These are phyloP conservation scores for Heterobasidion annosum DNA, from an alignment of 1,284 basidiomycete species.

Conservation along the genomic window DNA sequence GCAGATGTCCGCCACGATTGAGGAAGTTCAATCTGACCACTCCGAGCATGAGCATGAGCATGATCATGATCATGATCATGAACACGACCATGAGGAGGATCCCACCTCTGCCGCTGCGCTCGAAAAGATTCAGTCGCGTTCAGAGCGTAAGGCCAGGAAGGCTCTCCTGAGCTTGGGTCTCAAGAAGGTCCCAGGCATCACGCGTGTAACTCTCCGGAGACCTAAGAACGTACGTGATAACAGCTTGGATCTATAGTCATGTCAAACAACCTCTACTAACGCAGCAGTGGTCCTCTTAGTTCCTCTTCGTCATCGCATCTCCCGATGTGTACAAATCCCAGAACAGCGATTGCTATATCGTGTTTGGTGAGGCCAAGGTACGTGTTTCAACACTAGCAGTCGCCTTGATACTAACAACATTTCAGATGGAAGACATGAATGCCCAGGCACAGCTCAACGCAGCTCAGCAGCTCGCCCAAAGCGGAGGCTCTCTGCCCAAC, in stretches of 20 bases:
- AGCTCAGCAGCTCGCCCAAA: constrained; percentile 73
- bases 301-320: constrained; percentile 87
- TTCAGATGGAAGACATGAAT: constrained; percentile 88
- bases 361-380: constrained; percentile 97
- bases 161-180: constrained; percentile 81
- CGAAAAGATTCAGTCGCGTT: constrained; percentile 88
- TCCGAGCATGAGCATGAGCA: constrained; percentile 52
- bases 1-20: constrained; percentile 75
- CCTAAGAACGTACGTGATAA: constrained; percentile 77
- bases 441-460: constrained; percentile 77
- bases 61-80: constrained; percentile 45
- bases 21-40: constrained; percentile 75
- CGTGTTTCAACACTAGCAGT: constrained; percentile 2
- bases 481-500: constrained; percentile 38
- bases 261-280: background rate
- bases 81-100: constrained; percentile 59
- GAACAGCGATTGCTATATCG: constrained; percentile 96
- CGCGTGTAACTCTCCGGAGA: constrained; percentile 89
- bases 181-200: constrained; percentile 90
- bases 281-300: constrained; percentile 27
- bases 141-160: constrained; percentile 89
- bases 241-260: background rate
- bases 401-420: background rate
- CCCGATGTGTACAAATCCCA: constrained; percentile 98
- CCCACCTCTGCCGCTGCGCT: constrained; percentile 78